Evolutionary conservation across 768 basidiomycete genomes (phyloP).

Genomic region (Suillus plorans): DNA sequence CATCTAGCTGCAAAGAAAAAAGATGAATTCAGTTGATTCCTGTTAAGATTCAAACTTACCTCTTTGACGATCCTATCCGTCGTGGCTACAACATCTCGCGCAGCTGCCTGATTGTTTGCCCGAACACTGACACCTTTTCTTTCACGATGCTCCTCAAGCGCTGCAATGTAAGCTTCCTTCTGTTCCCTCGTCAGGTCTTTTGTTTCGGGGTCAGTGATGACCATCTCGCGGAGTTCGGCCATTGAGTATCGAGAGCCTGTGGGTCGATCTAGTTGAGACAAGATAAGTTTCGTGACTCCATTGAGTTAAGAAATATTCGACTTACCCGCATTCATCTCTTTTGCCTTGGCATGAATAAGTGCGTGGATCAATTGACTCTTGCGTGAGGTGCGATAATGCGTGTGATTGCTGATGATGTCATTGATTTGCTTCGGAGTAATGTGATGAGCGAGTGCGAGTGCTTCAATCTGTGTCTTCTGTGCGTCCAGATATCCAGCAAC

Average conservation of each 20-base stretch:
- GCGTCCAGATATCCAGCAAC: neutral
- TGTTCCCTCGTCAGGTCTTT: neutral
- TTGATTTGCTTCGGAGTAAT: neutral
- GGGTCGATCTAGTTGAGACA: neutral
- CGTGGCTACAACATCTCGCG: neutral
- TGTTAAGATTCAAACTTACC: no score
- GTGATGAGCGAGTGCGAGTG: neutral
- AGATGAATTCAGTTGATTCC: no score
- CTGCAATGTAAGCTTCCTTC: neutral
- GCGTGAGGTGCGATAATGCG: neutral
- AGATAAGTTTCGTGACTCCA: neutral
- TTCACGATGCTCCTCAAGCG: slow-evolving; percentile 3
- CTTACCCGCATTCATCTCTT: slow-evolving; percentile 7
- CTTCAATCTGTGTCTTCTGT: neutral
- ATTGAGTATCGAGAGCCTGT: neutral
- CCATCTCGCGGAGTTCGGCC: neutral
- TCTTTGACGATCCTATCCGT: no score
- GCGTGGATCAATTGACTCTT: neutral
- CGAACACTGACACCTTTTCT: neutral
- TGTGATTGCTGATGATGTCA: no score
- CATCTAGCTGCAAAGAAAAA: no score
- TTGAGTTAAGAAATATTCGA: neutral
- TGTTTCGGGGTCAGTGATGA: neutral
- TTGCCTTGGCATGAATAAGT: slow-evolving; percentile 6
- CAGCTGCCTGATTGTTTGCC: slow-evolving; percentile 1